A percentile compares a stretch with the other conserved stretches of the same genome.
phyloP scores from a whole-genome alignment of 2,329 filamentous ascomycete genomes.

The Neofusicoccum kwambonambiense region DNA sequence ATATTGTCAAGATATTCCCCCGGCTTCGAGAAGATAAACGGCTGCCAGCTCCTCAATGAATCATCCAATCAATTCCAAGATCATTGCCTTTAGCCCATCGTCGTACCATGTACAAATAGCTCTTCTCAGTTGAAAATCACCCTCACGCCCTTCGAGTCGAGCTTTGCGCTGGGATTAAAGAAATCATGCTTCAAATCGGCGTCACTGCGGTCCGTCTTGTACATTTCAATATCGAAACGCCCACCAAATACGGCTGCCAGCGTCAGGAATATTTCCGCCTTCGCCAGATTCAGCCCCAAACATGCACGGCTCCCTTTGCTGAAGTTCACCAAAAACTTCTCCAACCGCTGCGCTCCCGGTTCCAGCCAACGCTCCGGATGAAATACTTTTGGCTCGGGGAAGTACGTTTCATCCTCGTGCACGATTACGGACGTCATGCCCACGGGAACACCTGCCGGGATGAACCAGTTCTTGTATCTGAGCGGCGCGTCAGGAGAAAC shows the following conservation, averaged over 20 bases:
- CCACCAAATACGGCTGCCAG: slow-evolving; percentile 12
- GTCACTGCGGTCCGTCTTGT: slow-evolving; percentile 20
- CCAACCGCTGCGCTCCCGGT: slow-evolving; percentile 20
- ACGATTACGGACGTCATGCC: slow-evolving; percentile 21
- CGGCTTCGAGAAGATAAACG: no score
- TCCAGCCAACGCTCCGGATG: slow-evolving; percentile 25
- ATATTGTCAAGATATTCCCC: no score
- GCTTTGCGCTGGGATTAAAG: slow-evolving; percentile 18
- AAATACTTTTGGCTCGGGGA: slow-evolving; percentile 21
- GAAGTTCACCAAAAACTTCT: slow-evolving; percentile 23
- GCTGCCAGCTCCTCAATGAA: no score
- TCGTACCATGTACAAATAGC: no score
- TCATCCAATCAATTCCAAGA: no score
- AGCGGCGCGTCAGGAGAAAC: slow-evolving; percentile 18
- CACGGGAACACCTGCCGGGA: slow-evolving; percentile 21
- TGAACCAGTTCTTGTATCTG: slow-evolving; percentile 9
- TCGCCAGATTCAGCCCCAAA: slow-evolving; percentile 20
- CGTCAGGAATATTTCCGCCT: slow-evolving; percentile 7
- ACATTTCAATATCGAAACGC: slow-evolving; percentile 12
- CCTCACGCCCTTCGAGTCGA: slow-evolving; percentile 20
- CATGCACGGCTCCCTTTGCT: slow-evolving; percentile 22
- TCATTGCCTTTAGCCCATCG: neutral
- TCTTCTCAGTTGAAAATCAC: neutral
- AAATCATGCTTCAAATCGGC: slow-evolving; percentile 21
- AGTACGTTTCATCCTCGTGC: slow-evolving; percentile 22